Base-by-base conservation (phyloP, 305 asterid genomes). In the Fraxinus albicans region DNA sequence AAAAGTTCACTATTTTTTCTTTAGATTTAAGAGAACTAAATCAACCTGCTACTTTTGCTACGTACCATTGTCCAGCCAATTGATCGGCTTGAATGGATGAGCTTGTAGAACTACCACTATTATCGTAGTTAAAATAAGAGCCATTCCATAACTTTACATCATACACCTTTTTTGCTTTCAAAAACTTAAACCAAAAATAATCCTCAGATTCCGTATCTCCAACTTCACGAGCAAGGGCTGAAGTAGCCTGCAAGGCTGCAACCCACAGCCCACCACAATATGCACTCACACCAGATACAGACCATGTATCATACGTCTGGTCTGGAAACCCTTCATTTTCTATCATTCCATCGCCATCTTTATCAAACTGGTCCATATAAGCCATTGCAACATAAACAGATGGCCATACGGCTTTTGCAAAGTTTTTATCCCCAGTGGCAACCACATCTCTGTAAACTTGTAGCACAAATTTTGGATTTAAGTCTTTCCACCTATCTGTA, bases 251-350 rank as follows among this genome's bases (percentile, higher is more conserved):
- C 87, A 96, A 83, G 23, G 98, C 99, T 4, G 99, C 99, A 78
- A 95, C 97, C 98, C 98, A 95, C n/a, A 96, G 89, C 70, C 99
- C 98, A 27, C 99, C 99, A 88, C 95, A 89, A 78, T 96, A 96
- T 5, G 98, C 99, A 90, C 99, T 96, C 82, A 95, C 94, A 40
- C 99, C 98, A 38, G 90, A 80, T 10, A 93, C 98, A 40, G 96
- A 90, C 99, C 99, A 96, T 31, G 94, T 92, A 86, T 95, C 99
- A 73, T 96, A 96, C 0, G 99, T 96, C 90, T 96, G 99, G 77
- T 96, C 99, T 4, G 98, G 97, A 83, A 93, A 93, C 23, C 98
- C 97, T 77, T 95, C 98, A 40, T 96, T 96, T 83, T 96, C 99
- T 34, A 96, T 96, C 99, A 96, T 96, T 34, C 98, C 99, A 86